Conservation (phyloP, 805 yeast species). For the Kregervanrija fluxuum region DNA sequence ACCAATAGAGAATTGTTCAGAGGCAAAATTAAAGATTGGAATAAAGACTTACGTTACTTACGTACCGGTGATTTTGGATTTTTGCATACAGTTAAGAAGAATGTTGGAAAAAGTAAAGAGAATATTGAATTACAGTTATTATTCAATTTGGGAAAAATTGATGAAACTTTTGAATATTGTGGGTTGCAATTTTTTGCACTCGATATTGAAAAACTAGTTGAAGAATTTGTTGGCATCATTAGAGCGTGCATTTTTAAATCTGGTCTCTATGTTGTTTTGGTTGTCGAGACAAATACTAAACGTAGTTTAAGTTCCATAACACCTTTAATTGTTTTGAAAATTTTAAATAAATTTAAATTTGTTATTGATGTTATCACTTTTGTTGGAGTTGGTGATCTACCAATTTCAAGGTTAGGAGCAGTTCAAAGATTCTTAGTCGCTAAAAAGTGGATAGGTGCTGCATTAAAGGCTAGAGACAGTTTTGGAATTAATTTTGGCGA, state of each 20-base stretch:
- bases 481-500: conserved; percentile 66
- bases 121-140: conserved; percentile 59
- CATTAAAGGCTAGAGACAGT: conserved; percentile 33
- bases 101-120: conserved; percentile 12
- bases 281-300: conserved; percentile 51
- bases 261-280: conserved; percentile 69
- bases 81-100: conserved; percentile 59
- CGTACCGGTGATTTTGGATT: conserved; percentile 96
- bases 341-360: conserved; percentile 74
- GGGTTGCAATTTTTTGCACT: conserved; percentile 88
- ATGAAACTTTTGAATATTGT: conserved; percentile 82
- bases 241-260: conserved; percentile 59
- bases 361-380: conserved; percentile 81
- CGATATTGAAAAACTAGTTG: conserved; percentile 71
- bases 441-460: conserved; percentile 44
- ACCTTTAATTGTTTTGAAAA: conserved; percentile 73
- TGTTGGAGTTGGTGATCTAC: conserved; percentile 54
- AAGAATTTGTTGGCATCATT: conserved; percentile 35
- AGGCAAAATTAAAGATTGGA: conserved; percentile 60
- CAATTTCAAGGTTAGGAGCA: conserved; percentile 64
- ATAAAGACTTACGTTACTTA: conserved; percentile 56
- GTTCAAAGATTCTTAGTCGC: conserved; percentile 71
- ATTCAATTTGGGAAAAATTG: conserved; percentile 76
- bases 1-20: conserved; percentile 44
- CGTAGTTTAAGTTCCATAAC: conserved; percentile 63